phyloP scores from a whole-genome alignment of 1,139 yeast genomes.

The Geotrichum australiense region DNA sequence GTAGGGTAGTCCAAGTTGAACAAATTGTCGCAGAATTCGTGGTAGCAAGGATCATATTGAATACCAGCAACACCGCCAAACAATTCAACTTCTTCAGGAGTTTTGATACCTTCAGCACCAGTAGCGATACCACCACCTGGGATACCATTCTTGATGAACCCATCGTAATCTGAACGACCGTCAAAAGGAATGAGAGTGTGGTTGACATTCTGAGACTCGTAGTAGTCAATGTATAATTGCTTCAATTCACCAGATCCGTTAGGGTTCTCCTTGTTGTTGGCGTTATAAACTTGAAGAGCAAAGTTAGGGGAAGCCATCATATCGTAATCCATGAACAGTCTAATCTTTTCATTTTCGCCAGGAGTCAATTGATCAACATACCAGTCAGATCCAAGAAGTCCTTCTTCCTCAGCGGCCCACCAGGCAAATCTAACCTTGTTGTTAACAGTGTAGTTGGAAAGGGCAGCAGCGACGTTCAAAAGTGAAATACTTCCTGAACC shows the following conservation, averaged over 20 bases:
- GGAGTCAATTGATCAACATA: constrained; percentile 60
- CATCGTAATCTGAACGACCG: constrained; percentile 94
- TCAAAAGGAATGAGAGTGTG: constrained; percentile 83
- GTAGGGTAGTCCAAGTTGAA: constrained; percentile 76
- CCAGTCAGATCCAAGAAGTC: constrained; percentile 74
- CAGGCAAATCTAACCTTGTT: constrained; percentile 92
- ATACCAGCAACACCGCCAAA: constrained; percentile 65
- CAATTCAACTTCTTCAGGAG: constrained; percentile 46
- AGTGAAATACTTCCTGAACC: constrained; percentile 86
- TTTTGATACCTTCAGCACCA: constrained; percentile 82
- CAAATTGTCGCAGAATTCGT: constrained; percentile 75
- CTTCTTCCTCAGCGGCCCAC: constrained; percentile 99
- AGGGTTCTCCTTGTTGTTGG: constrained; percentile 58
- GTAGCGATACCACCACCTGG: constrained; percentile 96
- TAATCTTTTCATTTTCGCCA: constrained; percentile 68
- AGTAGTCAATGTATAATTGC: constrained; percentile 47
- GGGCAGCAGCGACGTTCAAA: constrained; percentile 73
- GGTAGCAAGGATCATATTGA: constrained; percentile 82
- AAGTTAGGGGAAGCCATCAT: constrained; percentile 98
- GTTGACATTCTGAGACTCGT: constrained; percentile 57
- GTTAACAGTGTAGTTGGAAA: constrained; percentile 65
- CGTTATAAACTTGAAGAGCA: constrained; percentile 82
- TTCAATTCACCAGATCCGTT: constrained; percentile 77
- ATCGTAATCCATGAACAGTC: constrained; percentile 93
- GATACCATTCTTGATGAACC: constrained; percentile 77